phyloP scores from a whole-genome alignment of 208 protist species.

The Leishmania tropica region DNA sequence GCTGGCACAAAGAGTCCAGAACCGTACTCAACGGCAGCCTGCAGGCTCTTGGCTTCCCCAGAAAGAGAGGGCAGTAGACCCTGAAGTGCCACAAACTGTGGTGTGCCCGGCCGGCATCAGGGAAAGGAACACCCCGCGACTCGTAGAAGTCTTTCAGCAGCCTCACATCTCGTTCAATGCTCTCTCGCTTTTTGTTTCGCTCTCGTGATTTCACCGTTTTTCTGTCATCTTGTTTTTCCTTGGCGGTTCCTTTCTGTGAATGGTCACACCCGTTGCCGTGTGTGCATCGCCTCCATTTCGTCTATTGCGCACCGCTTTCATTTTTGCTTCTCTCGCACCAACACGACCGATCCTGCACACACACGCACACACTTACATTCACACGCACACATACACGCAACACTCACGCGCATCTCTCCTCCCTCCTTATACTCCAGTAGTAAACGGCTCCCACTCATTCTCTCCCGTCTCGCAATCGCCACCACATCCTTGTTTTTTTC shows the following conservation, averaged over 20 bases:
- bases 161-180: neutral
- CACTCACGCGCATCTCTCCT: neutral
- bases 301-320: neutral
- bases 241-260: neutral
- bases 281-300: neutral
- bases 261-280: neutral
- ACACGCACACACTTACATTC: neutral
- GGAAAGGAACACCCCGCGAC: neutral
- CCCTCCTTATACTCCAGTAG: neutral
- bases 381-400: neutral
- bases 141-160: neutral
- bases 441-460: neutral
- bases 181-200: neutral
- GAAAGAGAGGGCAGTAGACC: neutral
- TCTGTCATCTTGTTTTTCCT: neutral
- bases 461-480: neutral
- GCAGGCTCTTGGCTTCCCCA: neutral
- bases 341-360: neutral
- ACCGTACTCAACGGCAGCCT: neutral
- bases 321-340: neutral
- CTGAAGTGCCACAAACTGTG: conserved; percentile 53
- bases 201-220: neutral
- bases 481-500: neutral
- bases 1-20: neutral
- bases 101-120: conserved; percentile 20